Conservation (phyloP, 257 asterid species). For the Verbascum thapsus region DNA sequence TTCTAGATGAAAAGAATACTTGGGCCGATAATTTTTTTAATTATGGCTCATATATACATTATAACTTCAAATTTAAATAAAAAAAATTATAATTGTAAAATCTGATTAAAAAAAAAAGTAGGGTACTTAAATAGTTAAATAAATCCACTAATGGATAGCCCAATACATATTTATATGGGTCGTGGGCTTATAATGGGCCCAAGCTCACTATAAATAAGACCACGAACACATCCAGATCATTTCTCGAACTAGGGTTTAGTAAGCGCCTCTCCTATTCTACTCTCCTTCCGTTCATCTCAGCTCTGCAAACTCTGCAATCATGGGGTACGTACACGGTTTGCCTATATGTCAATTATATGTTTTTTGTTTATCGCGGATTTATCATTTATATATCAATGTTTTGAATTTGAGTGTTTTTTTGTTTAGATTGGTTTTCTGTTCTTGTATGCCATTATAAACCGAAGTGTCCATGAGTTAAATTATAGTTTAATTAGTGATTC, state of each 20-base stretch:
- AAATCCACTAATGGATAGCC: too few species aligned
- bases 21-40: too few species aligned
- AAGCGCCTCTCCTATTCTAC: too few species aligned
- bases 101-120: too few species aligned
- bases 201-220: background rate
- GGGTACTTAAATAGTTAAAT: too few species aligned
- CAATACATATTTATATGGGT: background rate
- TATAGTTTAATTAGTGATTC: background rate
- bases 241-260: conserved; percentile 28
- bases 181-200: too few species aligned
- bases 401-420: background rate
- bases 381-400: background rate
- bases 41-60: too few species aligned
- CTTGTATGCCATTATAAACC: background rate
- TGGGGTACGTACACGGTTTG: conserved; percentile 47
- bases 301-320: conserved; percentile 39
- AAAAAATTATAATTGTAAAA: too few species aligned
- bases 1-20: too few species aligned
- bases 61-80: too few species aligned
- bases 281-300: too few species aligned
- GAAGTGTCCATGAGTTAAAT: background rate
- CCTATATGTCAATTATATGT: background rate
- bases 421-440: too few species aligned
- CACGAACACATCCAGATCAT: accelerated
- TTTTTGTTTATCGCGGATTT: background rate